Percentiles rank a stretch among this genome's conserved stretches.
Conservation (phyloP, 2,329 filamentous ascomycete species). For the Cercospora zeae-maydis region DNA sequence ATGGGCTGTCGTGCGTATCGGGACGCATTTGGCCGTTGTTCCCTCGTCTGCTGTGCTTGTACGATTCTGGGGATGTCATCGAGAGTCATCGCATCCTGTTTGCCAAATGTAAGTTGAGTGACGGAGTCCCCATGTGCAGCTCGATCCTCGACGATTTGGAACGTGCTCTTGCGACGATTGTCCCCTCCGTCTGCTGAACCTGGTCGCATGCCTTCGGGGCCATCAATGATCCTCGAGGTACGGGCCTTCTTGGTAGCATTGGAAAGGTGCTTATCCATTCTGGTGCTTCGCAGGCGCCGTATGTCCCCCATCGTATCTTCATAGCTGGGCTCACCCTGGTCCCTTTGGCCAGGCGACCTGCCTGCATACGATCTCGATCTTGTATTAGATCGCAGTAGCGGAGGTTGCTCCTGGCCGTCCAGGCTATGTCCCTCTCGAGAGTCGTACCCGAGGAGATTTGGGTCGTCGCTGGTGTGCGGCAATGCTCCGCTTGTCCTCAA, state of each 20-base stretch:
- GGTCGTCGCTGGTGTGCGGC: constrained; percentile 68
- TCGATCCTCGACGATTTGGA: constrained; percentile 78
- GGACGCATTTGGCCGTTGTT: constrained; percentile 78
- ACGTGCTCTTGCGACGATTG: constrained; percentile 39
- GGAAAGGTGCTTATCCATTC: constrained; percentile 89
- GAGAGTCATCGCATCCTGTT: constrained; percentile 85
- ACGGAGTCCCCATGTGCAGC: constrained; percentile 62
- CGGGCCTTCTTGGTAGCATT: constrained; percentile 88
- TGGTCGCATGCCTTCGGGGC: constrained; percentile 69
- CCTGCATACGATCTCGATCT: constrained; percentile 72
- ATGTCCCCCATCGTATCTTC: constrained; percentile 97
- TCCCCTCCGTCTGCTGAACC: constrained; percentile 63
- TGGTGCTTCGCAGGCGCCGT: constrained; percentile 81
- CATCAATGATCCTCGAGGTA: constrained; percentile 88
- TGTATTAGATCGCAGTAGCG: constrained; percentile 60
- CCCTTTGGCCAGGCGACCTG: constrained; percentile 51
- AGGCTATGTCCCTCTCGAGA: constrained; percentile 60
- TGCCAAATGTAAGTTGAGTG: constrained; percentile 79
- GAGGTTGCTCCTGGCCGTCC: constrained; percentile 47
- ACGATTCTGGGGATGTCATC: constrained; percentile 97
- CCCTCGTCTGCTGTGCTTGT: constrained; percentile 88
- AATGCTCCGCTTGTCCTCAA: constrained; percentile 78
- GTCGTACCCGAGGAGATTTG: constrained; percentile 63
- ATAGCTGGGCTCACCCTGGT: constrained; percentile 66
- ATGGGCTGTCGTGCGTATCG: constrained; percentile 69